Percentiles rank a stretch among this genome's conserved stretches.
Evolutionary conservation across 2,329 filamentous ascomycete species (phyloP).

Genomic region (Cercospora sojina): DNA sequence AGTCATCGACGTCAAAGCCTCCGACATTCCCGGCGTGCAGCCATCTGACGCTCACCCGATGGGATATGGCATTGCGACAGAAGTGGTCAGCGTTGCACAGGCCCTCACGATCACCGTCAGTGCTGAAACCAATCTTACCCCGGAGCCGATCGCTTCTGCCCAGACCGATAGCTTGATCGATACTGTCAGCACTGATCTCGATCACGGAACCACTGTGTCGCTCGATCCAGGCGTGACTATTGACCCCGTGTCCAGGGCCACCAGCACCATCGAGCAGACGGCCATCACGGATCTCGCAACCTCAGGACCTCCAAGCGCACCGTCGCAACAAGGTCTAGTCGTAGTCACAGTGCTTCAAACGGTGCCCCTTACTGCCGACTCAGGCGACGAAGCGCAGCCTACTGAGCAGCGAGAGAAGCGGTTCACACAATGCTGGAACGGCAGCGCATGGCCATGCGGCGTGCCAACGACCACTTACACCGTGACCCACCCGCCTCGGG

Average conservation of each 20-base stretch:
- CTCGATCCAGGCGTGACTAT: not conserved
- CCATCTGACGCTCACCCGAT: not conserved
- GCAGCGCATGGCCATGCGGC: not conserved
- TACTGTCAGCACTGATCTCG: not conserved
- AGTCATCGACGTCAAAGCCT: not conserved
- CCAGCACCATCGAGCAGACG: not conserved
- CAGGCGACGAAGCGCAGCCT: not conserved
- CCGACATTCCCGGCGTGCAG: not conserved
- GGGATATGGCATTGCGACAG: not conserved
- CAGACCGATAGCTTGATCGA: not conserved
- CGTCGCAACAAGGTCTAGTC: not conserved
- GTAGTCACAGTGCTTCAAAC: not conserved
- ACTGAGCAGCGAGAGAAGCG: not conserved
- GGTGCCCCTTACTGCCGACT: not conserved
- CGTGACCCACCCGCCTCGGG: not conserved
- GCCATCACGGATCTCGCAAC: not conserved
- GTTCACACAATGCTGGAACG: not conserved
- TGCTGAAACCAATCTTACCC: not conserved
- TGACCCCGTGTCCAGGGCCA: not conserved
- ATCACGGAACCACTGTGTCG: not conserved
- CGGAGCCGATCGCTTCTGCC: not conserved
- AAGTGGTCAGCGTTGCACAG: not conserved
- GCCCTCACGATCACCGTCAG: not conserved
- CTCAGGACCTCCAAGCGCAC: not conserved
- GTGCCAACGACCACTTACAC: not conserved